These are phyloP conservation scores for Pythium sp. DNA, from an alignment of 352 stramenopile species.

Conservation along the genomic window DNA sequence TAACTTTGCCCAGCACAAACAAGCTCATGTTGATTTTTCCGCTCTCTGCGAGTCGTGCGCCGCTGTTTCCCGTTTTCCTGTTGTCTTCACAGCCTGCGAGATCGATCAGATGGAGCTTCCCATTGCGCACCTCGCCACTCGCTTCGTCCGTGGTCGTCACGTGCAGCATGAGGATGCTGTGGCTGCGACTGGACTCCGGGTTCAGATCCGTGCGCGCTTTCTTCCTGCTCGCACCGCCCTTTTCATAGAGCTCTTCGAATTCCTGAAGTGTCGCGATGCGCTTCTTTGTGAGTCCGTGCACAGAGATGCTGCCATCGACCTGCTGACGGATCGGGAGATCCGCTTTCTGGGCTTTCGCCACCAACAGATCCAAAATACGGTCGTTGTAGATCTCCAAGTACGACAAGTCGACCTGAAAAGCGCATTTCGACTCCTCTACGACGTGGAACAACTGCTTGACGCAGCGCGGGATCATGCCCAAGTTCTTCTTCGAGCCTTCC, in stretches of 20 bases:
- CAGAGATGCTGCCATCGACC: conserved; percentile 27
- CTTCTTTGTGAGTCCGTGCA: conserved; percentile 31
- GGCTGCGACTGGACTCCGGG: conserved; percentile 60
- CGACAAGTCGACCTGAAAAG: conserved; percentile 36
- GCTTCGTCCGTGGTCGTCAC: conserved; percentile 17
- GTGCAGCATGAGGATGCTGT: conserved; percentile 80
- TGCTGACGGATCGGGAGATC: conserved; percentile 41
- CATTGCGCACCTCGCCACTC: conserved; percentile 16
- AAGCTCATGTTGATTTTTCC: conserved; percentile 78
- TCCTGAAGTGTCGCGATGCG: conserved; percentile 27
- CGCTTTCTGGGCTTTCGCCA: conserved; percentile 20
- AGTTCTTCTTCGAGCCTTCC: conserved; percentile 47
- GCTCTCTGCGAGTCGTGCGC: conserved; percentile 26
- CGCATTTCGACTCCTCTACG: conserved; percentile 18
- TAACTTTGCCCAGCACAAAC: conserved; percentile 74
- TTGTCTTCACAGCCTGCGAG: conserved; percentile 42
- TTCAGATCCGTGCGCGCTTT: conserved; percentile 61
- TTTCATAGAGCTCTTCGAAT: conserved; percentile 34
- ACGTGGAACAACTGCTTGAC: conserved; percentile 48
- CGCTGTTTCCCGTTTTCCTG: conserved; percentile 29
- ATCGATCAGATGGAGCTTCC: conserved; percentile 46
- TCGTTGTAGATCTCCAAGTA: conserved; percentile 92
- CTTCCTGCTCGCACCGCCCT: conserved; percentile 23
- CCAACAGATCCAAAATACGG: conserved; percentile 73
- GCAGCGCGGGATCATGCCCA: conserved; percentile 47